Conservation (phyloP, 1,139 yeast genomes). For the Kluyveromyces sp. region DNA sequence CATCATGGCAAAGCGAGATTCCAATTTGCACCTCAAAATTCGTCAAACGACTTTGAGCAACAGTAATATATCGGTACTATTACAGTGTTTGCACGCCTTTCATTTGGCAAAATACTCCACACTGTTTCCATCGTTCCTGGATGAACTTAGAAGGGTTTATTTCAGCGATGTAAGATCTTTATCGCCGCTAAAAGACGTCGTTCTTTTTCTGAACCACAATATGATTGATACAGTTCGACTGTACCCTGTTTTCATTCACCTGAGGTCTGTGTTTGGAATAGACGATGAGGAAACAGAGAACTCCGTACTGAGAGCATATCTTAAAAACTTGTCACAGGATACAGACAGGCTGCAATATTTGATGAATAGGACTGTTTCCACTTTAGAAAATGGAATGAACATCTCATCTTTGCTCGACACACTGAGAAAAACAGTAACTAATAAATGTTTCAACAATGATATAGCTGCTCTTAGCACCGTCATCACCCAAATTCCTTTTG, state of each 20-base stretch:
- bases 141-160: slow-evolving; percentile 11
- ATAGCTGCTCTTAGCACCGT: background rate
- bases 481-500: background rate
- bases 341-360: slow-evolving; percentile 1
- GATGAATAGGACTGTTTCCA: slow-evolving; percentile 4
- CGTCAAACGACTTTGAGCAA: slow-evolving; percentile 1
- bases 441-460: background rate
- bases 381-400: background rate
- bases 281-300: slow-evolving; percentile 26
- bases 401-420: background rate
- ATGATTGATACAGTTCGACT: slow-evolving; percentile 21
- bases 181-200: slow-evolving; percentile 10
- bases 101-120: slow-evolving; percentile 13
- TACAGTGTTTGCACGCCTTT: slow-evolving; percentile 14
- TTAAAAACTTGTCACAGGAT: background rate
- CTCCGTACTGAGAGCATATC: slow-evolving; percentile 22
- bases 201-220: slow-evolving; percentile 18
- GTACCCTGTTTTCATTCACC: slow-evolving; percentile 17
- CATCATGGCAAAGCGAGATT: slow-evolving; percentile 14
- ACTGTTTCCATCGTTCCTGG: slow-evolving; percentile 14
- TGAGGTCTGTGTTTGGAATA: slow-evolving; percentile 25
- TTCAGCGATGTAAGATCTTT: slow-evolving; percentile 8
- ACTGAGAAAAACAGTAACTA: slow-evolving; percentile 1
- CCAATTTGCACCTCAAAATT: slow-evolving; percentile 3
- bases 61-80: slow-evolving; percentile 10